These are phyloP conservation scores for Sugiyamaella mastotermitis DNA, from an alignment of 805 yeast genomes.

Conservation along the genomic window DNA sequence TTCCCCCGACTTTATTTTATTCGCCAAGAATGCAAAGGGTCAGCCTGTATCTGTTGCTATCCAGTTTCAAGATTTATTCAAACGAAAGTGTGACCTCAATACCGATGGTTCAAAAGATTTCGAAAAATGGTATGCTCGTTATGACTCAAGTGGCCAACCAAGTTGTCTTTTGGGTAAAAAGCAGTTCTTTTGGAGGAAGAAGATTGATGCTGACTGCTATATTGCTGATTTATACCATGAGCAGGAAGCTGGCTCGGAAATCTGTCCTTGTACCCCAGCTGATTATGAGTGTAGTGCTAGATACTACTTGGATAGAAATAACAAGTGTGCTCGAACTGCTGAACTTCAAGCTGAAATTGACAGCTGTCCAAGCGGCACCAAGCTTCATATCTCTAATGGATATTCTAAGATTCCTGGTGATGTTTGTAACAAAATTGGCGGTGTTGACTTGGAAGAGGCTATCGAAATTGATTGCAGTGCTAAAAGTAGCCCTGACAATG, in stretches of 20 bases:
- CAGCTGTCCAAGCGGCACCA: slow-evolving; percentile 29
- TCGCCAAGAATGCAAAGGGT: slow-evolving; percentile 32
- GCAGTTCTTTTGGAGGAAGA: slow-evolving; percentile 60
- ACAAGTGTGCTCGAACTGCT: slow-evolving; percentile 43
- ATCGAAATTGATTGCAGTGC: slow-evolving; percentile 16
- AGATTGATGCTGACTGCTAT: slow-evolving; percentile 57
- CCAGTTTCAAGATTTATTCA: slow-evolving; percentile 40
- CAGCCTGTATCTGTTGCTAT: slow-evolving; percentile 48
- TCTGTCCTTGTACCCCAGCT: slow-evolving; percentile 55
- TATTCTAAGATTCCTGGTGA: slow-evolving; percentile 42
- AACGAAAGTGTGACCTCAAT: slow-evolving; percentile 20
- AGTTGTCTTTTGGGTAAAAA: slow-evolving; percentile 64
- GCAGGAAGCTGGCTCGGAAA: slow-evolving; percentile 38
- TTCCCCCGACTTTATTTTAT: slow-evolving; percentile 48
- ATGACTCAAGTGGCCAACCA: slow-evolving; percentile 25
- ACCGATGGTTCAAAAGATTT: slow-evolving; percentile 47
- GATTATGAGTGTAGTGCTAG: slow-evolving; percentile 64
- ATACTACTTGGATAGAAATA: slow-evolving; percentile 22
- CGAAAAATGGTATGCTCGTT: slow-evolving; percentile 58
- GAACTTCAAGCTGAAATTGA: slow-evolving; percentile 25
- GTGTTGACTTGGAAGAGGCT: slow-evolving; percentile 21
- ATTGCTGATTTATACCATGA: slow-evolving; percentile 38
- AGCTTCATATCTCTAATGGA: slow-evolving; percentile 30
- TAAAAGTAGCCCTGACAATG: slow-evolving; percentile 26
- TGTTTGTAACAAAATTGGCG: slow-evolving; percentile 34